Base-by-base conservation (phyloP, 2,329 filamentous ascomycete species). In the Chrysoporthe austroafricana region DNA sequence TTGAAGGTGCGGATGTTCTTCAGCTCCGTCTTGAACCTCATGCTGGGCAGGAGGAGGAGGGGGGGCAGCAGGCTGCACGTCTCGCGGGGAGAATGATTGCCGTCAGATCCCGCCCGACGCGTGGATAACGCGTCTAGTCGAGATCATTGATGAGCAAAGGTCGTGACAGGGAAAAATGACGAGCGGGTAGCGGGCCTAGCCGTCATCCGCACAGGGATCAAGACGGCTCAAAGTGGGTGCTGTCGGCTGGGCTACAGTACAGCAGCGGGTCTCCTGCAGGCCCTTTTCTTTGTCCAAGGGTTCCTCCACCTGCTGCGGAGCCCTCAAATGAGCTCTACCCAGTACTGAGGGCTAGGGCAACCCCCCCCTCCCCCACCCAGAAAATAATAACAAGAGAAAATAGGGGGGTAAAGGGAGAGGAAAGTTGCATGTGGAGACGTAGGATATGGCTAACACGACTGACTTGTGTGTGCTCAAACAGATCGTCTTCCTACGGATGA, bases 21-120 rank as follows among this genome's bases (percentile, higher is more conserved):
- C 60, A 91, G 80, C 64, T 89, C 86, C 8, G 88, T 89, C 72
- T 86, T 88, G 80, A 91, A 90, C 65, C 88, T 83, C 88, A 91
- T 90, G 54, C 75, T 84, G 77, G 57, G 61, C 65, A 52, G 50
- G n/a, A 48, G 1, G 16, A 36, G 34, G 34, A 11, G 34, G 26
- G 26, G 14, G 21, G 48, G 4, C 16, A 34, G 46, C 26, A 66
- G 36, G 64, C 26, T 48, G 21, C 52, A 34, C 48, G 32, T 34
- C 13, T 54, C 21, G 50, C 16, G 26, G 26, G 26, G n/a, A 13
- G 5, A 14, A 26, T 52, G 21, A 52, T 32, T 13, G 50, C 32
- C 21, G 26, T 54, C 50, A 5, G 14, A 2, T 32, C n/a, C 36
- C 21, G 42, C 18, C 42, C 52, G 36, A 43, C 56, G 54, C 54